A percentile compares a stretch with the other conserved stretches of the same genome.
Conservation (phyloP, 768 basidiomycete species). For the Hypholoma fasciculare region DNA sequence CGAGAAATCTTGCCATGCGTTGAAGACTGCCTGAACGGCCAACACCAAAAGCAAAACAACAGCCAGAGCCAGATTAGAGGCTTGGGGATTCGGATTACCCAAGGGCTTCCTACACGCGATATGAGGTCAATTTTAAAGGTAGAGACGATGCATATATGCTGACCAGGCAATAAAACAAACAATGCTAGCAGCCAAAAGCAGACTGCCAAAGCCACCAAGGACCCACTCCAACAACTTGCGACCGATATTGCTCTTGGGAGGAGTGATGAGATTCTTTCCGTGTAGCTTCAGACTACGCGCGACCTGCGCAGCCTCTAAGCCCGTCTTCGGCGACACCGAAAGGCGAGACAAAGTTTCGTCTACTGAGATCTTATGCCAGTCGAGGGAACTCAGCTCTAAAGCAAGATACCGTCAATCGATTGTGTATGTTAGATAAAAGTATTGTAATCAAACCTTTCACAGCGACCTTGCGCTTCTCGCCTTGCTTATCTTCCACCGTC, state of each 20-base stretch:
- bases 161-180: conserved; percentile 57
- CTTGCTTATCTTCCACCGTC: conserved; percentile 10
- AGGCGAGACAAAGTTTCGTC: conserved; percentile 45
- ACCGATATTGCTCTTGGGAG: conserved; percentile 42
- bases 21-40: conserved; percentile 38
- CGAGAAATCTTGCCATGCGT: conserved; percentile 56
- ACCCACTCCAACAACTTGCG: conserved; percentile 51
- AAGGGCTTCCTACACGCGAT: conserved; percentile 50
- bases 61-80: conserved; percentile 61
- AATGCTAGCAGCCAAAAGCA: conserved; percentile 45
- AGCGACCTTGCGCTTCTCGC: conserved; percentile 17
- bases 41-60: conserved; percentile 51
- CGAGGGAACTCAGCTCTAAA: conserved; percentile 39
- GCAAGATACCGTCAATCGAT: neutral
- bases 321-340: conserved; percentile 41
- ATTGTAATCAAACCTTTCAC: conserved; percentile 19
- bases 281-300: conserved; percentile 40
- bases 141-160: neutral
- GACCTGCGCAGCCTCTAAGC: conserved; percentile 50
- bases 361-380: conserved; percentile 45
- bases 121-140: conserved; percentile 11
- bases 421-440: neutral
- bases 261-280: conserved; percentile 53
- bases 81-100: conserved; percentile 51
- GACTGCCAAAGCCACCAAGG: conserved; percentile 51